These are phyloP conservation scores for Cucurbita moschata DNA, from an alignment of 306 rosid species.

Conservation along the genomic window DNA sequence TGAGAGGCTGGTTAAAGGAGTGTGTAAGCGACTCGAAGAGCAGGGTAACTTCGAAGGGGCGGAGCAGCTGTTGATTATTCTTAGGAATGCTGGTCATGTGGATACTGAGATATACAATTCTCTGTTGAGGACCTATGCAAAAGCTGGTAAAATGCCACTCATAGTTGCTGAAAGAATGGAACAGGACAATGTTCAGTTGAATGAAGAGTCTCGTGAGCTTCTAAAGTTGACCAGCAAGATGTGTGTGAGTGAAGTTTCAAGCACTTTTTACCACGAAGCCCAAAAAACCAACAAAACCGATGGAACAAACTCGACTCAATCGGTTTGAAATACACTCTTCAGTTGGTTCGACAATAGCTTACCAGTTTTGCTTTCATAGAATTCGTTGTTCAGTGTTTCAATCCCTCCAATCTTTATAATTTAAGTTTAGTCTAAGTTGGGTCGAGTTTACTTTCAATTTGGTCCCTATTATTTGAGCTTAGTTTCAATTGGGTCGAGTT, in stretches of 20 bases:
- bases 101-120: slow-evolving; percentile 51
- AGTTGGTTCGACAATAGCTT: background rate
- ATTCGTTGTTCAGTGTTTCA: background rate
- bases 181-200: slow-evolving; percentile 49
- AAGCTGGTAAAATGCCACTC: slow-evolving; percentile 77
- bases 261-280: slow-evolving; percentile 13
- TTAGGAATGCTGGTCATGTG: slow-evolving; percentile 46
- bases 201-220: slow-evolving; percentile 59
- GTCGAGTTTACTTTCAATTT: too few relatives aligned
- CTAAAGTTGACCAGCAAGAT: slow-evolving; percentile 52
- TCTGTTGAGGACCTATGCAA: slow-evolving; percentile 47
- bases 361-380: background rate
- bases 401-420: too few relatives aligned
- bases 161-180: slow-evolving; percentile 65
- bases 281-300: background rate
- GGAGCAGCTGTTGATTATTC: slow-evolving; percentile 45
- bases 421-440: too few relatives aligned
- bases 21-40: slow-evolving; percentile 42
- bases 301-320: background rate
- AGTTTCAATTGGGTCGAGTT: too few relatives aligned
- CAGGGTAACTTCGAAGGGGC: slow-evolving; percentile 50
- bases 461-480: too few relatives aligned
- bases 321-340: background rate
- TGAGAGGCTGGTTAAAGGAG: slow-evolving; percentile 35
- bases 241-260: slow-evolving; percentile 49